Evolutionary conservation across 495 filamentous ascomycete species (phyloP).

Genomic region (Lepraria neglecta): DNA sequence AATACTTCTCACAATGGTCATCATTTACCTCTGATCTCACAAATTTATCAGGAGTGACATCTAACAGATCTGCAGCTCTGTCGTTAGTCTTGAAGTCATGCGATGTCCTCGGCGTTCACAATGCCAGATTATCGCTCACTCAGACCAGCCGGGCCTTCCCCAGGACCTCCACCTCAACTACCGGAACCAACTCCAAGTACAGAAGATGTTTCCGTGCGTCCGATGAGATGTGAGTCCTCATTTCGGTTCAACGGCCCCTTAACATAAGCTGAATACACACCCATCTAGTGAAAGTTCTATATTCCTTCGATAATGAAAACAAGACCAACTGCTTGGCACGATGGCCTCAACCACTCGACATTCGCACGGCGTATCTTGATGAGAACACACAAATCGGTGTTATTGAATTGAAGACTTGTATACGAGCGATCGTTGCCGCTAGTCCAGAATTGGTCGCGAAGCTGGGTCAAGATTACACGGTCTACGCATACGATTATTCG

Average conservation of each 20-base stretch:
- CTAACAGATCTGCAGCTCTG: neutral
- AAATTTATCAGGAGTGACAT: neutral
- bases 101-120: conserved; percentile 28
- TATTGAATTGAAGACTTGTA: conserved; percentile 82
- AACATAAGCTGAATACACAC: neutral
- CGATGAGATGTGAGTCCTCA: conserved; percentile 47
- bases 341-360: conserved; percentile 71
- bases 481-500: conserved; percentile 96
- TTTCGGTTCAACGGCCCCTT: neutral
- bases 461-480: conserved; percentile 82
- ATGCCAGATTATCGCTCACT: conserved; percentile 22
- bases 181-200: conserved; percentile 32
- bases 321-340: conserved; percentile 89
- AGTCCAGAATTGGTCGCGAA: conserved; percentile 85
- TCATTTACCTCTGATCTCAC: neutral
- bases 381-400: conserved; percentile 74
- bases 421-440: conserved; percentile 75
- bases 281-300: conserved; percentile 80
- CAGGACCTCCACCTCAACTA: conserved; percentile 18
- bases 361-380: conserved; percentile 75
- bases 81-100: neutral
- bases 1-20: neutral
- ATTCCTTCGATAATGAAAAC: conserved; percentile 87
- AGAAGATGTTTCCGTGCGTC: conserved; percentile 48
- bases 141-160: conserved; percentile 25